These are phyloP conservation scores for Penicillium sp. DNA, from an alignment of 2,329 filamentous ascomycete species.

Conservation along the genomic window DNA sequence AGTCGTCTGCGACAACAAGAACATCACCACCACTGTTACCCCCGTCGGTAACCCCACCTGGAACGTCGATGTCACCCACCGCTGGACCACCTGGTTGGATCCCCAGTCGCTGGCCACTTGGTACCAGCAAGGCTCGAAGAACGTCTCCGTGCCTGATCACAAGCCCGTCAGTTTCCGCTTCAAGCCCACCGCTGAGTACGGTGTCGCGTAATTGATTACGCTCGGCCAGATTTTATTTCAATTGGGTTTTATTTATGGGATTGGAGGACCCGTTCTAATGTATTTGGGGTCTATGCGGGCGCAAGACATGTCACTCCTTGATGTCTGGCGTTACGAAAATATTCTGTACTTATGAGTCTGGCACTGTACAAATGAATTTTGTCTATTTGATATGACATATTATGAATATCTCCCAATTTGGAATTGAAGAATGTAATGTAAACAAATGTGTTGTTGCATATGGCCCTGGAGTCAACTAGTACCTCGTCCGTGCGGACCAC, in stretches of 20 bases:
- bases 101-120: constrained; percentile 11
- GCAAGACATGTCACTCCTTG: constrained; percentile 4
- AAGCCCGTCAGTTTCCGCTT: constrained; percentile 2
- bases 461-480: background rate
- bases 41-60: constrained; percentile 23
- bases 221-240: background rate
- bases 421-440: background rate
- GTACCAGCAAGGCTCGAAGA: constrained; percentile 5
- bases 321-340: constrained; percentile 7
- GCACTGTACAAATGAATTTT: constrained; percentile 2
- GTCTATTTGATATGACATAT: no score
- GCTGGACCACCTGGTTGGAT: constrained; percentile 22
- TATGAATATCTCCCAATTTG: background rate
- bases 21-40: constrained; percentile 24
- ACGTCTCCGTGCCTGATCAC: constrained; percentile 5
- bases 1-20: constrained; percentile 29
- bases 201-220: constrained; percentile 3
- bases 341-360: background rate
- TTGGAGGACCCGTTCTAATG: background rate
- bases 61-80: constrained; percentile 31
- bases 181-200: constrained; percentile 10
- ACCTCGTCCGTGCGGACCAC: no score
- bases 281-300: background rate
- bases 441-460: background rate
- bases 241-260: background rate